phyloP scores from a whole-genome alignment of 441 rosid genomes.

The Erysimum cheiri region DNA sequence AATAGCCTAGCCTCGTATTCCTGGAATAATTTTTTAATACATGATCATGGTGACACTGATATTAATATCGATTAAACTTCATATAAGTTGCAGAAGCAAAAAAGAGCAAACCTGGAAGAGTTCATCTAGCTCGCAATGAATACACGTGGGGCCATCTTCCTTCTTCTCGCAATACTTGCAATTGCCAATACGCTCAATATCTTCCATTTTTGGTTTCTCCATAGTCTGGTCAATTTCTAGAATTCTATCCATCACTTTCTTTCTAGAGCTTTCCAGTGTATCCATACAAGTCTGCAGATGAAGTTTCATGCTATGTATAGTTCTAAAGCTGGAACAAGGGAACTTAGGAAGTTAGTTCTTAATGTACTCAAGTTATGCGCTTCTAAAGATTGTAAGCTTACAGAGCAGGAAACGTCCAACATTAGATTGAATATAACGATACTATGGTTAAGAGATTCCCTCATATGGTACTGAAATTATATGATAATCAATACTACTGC shows the following conservation, averaged over 20 bases:
- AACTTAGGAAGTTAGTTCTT: slow-evolving; percentile 35
- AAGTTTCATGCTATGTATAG: slow-evolving; percentile 74
- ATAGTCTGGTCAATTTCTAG: slow-evolving; percentile 80
- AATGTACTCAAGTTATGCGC: slow-evolving; percentile 17
- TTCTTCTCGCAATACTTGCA: slow-evolving; percentile 72
- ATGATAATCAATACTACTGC: background rate
- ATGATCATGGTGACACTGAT: slow-evolving; percentile 27
- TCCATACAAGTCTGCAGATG: slow-evolving; percentile 88
- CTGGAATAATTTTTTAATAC: slow-evolving; percentile 48
- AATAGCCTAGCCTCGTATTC: slow-evolving; percentile 92
- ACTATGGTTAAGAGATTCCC: slow-evolving; percentile 4
- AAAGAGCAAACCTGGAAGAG: slow-evolving; percentile 71
- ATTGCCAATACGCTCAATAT: slow-evolving; percentile 75
- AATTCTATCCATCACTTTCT: slow-evolving; percentile 64
- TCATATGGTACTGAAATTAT: slow-evolving; percentile 1
- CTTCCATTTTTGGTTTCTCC: slow-evolving; percentile 83
- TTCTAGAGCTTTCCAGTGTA: slow-evolving; percentile 73
- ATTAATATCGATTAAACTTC: slow-evolving; percentile 19
- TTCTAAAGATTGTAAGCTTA: background rate
- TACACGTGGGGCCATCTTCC: slow-evolving; percentile 85
- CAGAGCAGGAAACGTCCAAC: slow-evolving; percentile 3
- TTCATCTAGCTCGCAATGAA: slow-evolving; percentile 88
- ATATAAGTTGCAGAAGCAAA: slow-evolving; percentile 32
- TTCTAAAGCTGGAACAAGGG: slow-evolving; percentile 67
- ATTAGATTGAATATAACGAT: background rate